Base-by-base conservation (phyloP, 495 filamentous ascomycete species). In the Penicillium samsonianum region DNA sequence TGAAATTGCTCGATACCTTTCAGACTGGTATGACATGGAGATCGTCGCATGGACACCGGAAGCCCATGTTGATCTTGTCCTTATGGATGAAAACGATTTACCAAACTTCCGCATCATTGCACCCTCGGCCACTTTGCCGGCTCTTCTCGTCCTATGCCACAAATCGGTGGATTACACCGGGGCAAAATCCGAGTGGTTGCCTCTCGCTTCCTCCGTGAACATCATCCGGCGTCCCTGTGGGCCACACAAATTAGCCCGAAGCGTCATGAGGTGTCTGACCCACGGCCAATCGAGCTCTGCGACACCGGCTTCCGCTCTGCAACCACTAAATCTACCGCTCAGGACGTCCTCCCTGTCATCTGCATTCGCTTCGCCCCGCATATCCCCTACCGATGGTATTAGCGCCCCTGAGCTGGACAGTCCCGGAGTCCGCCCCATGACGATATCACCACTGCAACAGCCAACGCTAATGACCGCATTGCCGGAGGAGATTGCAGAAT, bases 231-330 rank as follows among this genome's bases (percentile, higher is more conserved):
- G 77, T 35, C 82, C 82, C 5, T 83, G 79, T 55, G 87, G 85
- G 1, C 86, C 86, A 16, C 79, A 87, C 57, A 89, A 89, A 60
- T 63, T 88, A 30, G 84, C 83, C 9, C 85, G 83, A 9, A 69
- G 79, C 70, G 58, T 78, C 75, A 53, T 72, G 9, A 73, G 67
- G 37, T 74, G 69, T 42, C 45, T 79, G 4, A 64, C 55, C 41
- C 55, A 70, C 28, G 49, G 45, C 12, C 65, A 59, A 26, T 55
- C 57, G 9, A 48, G 57, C 12, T 50, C 25, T n/a, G 62, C 50
- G 19, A 59, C 60, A 11, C 66, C 56, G 11, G 31, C 49, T 26
- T 64, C 19, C 10, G 41, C 56, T 5, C 5, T 53, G 6, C 41
- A 65, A 3, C 57, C 60, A 17, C 61, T 59, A 55, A 60, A 65